Percentiles rank a stretch among this genome's conserved stretches.
phyloP scores from a whole-genome alignment of 306 rosid genomes.

The Cucumis melo region DNA sequence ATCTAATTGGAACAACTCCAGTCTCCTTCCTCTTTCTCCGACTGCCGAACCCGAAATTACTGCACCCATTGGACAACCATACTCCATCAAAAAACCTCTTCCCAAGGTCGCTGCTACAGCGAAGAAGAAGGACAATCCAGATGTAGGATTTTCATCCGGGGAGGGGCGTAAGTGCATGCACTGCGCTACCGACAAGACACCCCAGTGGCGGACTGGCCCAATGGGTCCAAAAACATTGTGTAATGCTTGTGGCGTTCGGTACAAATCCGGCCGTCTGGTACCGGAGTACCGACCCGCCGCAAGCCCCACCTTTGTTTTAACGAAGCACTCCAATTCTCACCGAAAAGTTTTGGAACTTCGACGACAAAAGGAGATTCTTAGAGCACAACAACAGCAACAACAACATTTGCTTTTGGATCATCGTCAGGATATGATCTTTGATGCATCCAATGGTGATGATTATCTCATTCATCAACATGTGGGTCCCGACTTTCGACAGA shows the following conservation, averaged over 20 bases:
- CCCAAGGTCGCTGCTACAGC: constrained; percentile 3
- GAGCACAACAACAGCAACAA: background rate
- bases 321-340: background rate
- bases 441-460: constrained; percentile 56
- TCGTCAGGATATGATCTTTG: constrained; percentile 38
- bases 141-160: constrained; percentile 1
- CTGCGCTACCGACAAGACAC: constrained; percentile 3
- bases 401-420: constrained; percentile 18
- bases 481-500: constrained; percentile 57
- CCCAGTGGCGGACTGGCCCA: constrained; percentile 6
- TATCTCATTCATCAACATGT: constrained; percentile 57
- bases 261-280: background rate
- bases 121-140: constrained; percentile 35
- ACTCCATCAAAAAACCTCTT: constrained; percentile 17
- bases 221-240: constrained; percentile 5
- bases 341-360: constrained; percentile 3
- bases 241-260: constrained; percentile 2
- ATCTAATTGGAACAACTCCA: constrained; percentile 62
- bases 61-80: background rate
- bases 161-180: constrained; percentile 16
- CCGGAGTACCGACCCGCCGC: constrained; percentile 4
- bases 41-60: background rate
- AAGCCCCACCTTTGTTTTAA: background rate
- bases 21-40: constrained; percentile 49
- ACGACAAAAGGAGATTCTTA: background rate